phyloP scores from a whole-genome alignment of 75 land plant genomes.

The Ceratopteris richardii region DNA sequence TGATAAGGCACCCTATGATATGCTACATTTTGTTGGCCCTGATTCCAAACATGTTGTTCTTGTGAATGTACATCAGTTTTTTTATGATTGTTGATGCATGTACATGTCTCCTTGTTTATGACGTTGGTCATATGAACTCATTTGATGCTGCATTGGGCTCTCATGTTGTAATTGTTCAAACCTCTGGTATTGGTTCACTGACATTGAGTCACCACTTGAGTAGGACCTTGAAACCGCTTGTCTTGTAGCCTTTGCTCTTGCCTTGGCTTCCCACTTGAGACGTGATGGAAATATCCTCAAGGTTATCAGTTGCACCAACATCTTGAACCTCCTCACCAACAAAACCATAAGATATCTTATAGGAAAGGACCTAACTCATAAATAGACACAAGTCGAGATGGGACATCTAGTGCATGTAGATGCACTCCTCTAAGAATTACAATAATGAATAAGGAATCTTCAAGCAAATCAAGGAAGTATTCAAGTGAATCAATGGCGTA shows the following conservation, averaged over 20 bases:
- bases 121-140: background rate
- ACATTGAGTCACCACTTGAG: background rate
- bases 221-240: background rate
- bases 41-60: background rate
- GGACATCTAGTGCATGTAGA: too few species aligned
- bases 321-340: too few species aligned
- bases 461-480: too few species aligned
- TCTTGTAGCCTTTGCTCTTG: constrained; percentile 8
- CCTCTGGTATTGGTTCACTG: background rate
- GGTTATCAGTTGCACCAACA: too few species aligned
- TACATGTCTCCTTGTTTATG: background rate
- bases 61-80: background rate
- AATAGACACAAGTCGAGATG: too few species aligned
- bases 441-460: too few species aligned
- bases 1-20: too few species aligned
- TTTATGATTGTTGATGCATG: constrained; percentile 1
- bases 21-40: background rate
- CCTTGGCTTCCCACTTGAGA: constrained; percentile 10
- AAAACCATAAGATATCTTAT: too few species aligned
- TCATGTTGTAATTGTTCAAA: background rate
- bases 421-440: too few species aligned
- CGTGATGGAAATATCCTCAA: too few species aligned
- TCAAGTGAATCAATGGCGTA: too few species aligned
- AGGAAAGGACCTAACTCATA: too few species aligned
- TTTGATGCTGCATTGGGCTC: background rate